phyloP scores from a whole-genome alignment of 1,284 basidiomycete species.

The Spongispora temasekensis region DNA sequence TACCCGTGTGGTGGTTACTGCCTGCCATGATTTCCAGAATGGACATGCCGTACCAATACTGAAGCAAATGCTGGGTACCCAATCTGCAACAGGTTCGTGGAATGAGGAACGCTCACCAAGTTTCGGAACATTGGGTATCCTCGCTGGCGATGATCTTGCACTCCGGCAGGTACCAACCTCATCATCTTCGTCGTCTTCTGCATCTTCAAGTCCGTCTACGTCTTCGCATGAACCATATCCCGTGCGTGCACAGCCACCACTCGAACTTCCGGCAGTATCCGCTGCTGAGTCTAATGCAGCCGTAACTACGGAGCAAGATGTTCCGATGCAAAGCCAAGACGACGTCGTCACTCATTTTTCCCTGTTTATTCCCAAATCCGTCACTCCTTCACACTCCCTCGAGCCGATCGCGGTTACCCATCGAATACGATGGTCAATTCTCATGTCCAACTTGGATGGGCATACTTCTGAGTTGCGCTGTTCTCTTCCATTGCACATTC shows the following conservation, averaged over 20 bases:
- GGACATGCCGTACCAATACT: constrained; percentile 56
- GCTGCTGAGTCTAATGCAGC: constrained; percentile 9
- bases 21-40: constrained; percentile 71
- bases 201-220: background rate
- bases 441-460: constrained; percentile 84
- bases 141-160: constrained; percentile 14
- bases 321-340: constrained; percentile 34
- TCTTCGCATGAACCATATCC: constrained; percentile 16
- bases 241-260: background rate
- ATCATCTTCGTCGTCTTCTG: background rate
- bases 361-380: constrained; percentile 49
- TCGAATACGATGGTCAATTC: constrained; percentile 72
- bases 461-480: constrained; percentile 91
- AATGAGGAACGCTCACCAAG: constrained; percentile 19
- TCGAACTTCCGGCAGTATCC: background rate
- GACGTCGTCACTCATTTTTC: constrained; percentile 53
- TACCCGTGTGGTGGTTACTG: constrained; percentile 59
- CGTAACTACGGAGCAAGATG: constrained; percentile 14
- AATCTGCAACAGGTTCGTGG: constrained; percentile 23
- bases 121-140: constrained; percentile 13
- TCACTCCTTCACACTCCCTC: constrained; percentile 64
- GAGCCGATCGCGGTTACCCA: constrained; percentile 77
- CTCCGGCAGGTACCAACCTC: constrained; percentile 16
- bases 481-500: constrained; percentile 83
- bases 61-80: constrained; percentile 39